Conservation (phyloP, 176 grass and related monocot species). For the bread wheat (Triticum aestivum) region DNA sequence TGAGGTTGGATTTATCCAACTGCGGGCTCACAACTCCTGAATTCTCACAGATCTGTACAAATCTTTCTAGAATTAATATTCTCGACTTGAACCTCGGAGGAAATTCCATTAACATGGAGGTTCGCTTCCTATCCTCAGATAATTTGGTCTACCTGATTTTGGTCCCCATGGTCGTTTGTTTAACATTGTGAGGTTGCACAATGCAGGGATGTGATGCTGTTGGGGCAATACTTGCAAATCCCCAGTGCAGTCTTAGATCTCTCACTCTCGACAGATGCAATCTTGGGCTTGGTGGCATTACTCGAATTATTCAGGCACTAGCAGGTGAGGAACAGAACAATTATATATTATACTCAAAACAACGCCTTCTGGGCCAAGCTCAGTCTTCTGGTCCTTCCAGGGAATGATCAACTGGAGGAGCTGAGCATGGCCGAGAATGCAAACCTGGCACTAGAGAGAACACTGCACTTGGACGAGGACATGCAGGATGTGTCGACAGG, state of each 20-base stretch:
- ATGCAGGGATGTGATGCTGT: conserved; percentile 63
- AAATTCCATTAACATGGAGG: conserved; percentile 71
- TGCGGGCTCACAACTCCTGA: conserved; percentile 56
- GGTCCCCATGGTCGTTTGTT: conserved; percentile 9
- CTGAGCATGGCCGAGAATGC: conserved; percentile 63
- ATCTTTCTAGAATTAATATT: conserved; percentile 52
- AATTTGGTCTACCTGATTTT: neutral
- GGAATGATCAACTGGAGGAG: conserved; percentile 77
- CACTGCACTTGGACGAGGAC: conserved; percentile 24
- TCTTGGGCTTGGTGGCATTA: conserved; percentile 59
- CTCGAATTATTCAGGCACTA: conserved; percentile 51
- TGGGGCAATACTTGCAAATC: conserved; percentile 47
- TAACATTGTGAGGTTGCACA: neutral
- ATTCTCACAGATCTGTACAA: conserved; percentile 56
- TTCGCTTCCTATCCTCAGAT: conserved; percentile 38
- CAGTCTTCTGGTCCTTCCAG: conserved; percentile 34
- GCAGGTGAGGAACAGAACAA: conserved; percentile 58
- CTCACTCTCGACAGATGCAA: conserved; percentile 67
- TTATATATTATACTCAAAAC: neutral
- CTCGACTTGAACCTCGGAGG: conserved; percentile 70
- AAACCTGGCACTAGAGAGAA: conserved; percentile 32
- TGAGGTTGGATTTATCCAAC: conserved; percentile 83
- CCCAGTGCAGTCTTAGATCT: conserved; percentile 62
- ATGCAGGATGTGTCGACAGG: conserved; percentile 27
- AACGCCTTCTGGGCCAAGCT: neutral